Percentiles rank a stretch among this genome's conserved stretches.
phyloP scores from a whole-genome alignment of 2,329 filamentous ascomycete species.

The Mycogone perniciosa region DNA sequence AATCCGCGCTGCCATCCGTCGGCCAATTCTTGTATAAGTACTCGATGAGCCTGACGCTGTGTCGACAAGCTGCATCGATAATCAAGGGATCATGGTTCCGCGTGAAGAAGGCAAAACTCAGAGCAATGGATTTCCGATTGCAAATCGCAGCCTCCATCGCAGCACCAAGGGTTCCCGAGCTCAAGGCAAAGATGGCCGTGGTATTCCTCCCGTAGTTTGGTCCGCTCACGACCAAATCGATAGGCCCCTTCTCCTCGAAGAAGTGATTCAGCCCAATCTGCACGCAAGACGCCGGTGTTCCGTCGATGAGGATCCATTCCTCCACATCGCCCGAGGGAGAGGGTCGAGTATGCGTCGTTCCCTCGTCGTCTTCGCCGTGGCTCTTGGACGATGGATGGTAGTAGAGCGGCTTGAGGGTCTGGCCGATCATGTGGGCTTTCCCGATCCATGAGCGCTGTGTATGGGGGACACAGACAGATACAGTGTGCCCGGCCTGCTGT shows the following conservation, averaged over 20 bases:
- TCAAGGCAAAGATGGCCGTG: constrained; percentile 71
- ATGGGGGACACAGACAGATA: constrained; percentile 87
- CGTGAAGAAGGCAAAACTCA: constrained; percentile 87
- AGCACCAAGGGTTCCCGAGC: constrained; percentile 69
- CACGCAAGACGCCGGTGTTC: constrained; percentile 73
- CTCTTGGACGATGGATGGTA: constrained; percentile 56
- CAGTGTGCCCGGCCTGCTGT: constrained; percentile 69
- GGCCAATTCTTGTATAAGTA: constrained; percentile 71
- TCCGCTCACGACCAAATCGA: constrained; percentile 72
- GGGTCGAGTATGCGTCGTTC: constrained; percentile 54
- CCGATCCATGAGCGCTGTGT: constrained; percentile 96
- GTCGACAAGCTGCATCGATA: constrained; percentile 68
- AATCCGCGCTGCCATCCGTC: constrained; percentile 57
- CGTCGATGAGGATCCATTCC: constrained; percentile 77
- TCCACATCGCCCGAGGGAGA: constrained; percentile 54
- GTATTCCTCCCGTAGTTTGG: constrained; percentile 82
- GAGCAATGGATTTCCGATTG: constrained; percentile 63
- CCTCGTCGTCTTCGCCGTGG: constrained; percentile 45
- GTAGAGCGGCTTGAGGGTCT: constrained; percentile 77
- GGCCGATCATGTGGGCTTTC: constrained; percentile 93
- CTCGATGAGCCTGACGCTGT: constrained; percentile 72
- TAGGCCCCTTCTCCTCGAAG: constrained; percentile 62
- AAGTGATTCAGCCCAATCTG: constrained; percentile 79
- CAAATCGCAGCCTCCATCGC: constrained; percentile 73
- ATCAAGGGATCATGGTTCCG: constrained; percentile 76